Conservation (phyloP, 2,329 filamentous ascomycete species). For the Microdochium nivale region DNA sequence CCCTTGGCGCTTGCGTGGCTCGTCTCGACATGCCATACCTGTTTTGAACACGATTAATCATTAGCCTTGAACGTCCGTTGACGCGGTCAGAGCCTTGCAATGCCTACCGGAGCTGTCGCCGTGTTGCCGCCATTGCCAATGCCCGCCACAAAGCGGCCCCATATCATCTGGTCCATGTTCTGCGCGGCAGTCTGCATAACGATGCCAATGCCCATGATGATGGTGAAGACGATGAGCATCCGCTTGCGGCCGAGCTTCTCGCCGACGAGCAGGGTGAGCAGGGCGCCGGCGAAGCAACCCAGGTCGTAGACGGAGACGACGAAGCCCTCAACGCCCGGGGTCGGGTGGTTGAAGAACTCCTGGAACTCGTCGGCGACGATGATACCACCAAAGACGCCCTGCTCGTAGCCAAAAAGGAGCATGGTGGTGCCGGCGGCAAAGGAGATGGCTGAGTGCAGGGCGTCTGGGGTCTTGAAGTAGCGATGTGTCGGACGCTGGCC, state of each 20-base stretch:
- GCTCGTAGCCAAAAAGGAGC: constrained; percentile 6
- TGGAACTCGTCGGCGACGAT: constrained; percentile 3
- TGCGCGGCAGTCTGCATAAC: constrained; percentile 3
- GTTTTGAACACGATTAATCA: background rate
- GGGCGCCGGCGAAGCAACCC: constrained; percentile 4
- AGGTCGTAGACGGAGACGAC: constrained; percentile 6
- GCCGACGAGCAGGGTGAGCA: constrained; percentile 2
- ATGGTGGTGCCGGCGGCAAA: constrained; percentile 2
- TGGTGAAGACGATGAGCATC: constrained; percentile 6
- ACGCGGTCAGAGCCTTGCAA: background rate
- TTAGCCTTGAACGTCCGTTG: background rate
- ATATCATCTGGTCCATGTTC: constrained; percentile 3
- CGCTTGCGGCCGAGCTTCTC: constrained; percentile 5
- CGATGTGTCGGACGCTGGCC: background rate
- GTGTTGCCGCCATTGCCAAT: constrained; percentile 13
- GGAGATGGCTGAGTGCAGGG: constrained; percentile 3
- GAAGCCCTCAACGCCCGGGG: constrained; percentile 2
- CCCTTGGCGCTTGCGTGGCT: constrained; percentile 5
- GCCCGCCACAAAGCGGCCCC: constrained; percentile 3
- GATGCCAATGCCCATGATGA: constrained; percentile 3
- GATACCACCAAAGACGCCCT: constrained; percentile 6
- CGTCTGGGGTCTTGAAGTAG: background rate
- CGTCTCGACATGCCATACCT: constrained; percentile 5
- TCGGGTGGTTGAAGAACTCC: constrained; percentile 3
- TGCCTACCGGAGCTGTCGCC: constrained; percentile 13